Evolutionary conservation across 768 basidiomycete genomes (phyloP), one percentile per base, ranked within the genome.

Genomic region (Leccinum variicolor): DNA sequence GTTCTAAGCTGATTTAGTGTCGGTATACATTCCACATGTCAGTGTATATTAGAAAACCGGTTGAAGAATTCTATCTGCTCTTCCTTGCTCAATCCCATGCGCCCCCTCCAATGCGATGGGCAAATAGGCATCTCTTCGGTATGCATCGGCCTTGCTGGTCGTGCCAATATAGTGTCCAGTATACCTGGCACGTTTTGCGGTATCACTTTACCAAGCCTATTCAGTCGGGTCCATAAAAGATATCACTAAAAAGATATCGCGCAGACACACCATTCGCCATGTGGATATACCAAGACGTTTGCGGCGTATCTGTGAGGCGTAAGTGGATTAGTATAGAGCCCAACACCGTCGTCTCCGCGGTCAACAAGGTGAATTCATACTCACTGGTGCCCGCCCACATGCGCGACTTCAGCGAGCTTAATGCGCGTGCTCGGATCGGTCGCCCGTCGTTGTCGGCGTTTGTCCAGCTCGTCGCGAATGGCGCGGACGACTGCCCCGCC

Each of bases 321-420:
- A 48, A 48, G 46, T 3, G 11, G 10, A 41, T 41, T 5, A 41
- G 47, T 14, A 26, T 28, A 28, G 28, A 17, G 11, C 23, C 15
- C 13, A 47, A n/a, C n/a, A n/a, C n/a, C n/a, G n/a, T n/a, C n/a
- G n/a, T n/a, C n/a, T n/a, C n/a, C n/a, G n/a, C n/a, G n/a, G n/a
- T n/a, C 19, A 19, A 45, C 25, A 33, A 46, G 25, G 26, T 53
- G 21, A 8, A 78, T 19, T 3, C 4, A 41, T 41, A 11, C 85
- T 67, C 66, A 90, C 91, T 89, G 79, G 72, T 94, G 92, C 25
- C 90, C 90, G 1, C 92, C 92, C 52, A 94, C 84, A 70, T 94
- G 92, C 2, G 81, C 87, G 6, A 87, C 81, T 61, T 90, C 84
- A 3, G 83, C 83, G 2, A 92, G 74, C 46, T 69, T 69, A 23